These are phyloP conservation scores for Aspergillus caelatus DNA, from an alignment of 2,329 filamentous ascomycete species.

Conservation along the genomic window DNA sequence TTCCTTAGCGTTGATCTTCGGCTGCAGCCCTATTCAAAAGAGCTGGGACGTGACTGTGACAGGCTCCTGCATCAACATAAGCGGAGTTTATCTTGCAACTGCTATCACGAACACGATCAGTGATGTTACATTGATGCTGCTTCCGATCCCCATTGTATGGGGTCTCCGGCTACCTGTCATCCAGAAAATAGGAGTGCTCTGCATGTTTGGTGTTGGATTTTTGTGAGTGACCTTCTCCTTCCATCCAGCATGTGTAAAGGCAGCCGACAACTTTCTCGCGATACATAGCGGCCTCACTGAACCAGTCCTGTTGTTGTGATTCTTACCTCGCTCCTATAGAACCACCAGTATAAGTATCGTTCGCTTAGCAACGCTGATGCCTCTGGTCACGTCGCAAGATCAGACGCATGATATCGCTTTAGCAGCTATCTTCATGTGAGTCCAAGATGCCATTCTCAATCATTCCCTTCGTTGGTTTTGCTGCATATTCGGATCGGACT, in stretches of 20 bases:
- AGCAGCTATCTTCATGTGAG: conserved; percentile 18
- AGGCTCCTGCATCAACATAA: conserved; percentile 22
- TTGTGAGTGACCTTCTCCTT: conserved; percentile 11
- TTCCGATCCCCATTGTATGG: conserved; percentile 22
- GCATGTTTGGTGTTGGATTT: conserved; percentile 23
- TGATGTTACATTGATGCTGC: conserved; percentile 26
- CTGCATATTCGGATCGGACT: background rate
- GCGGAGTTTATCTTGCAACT: conserved; percentile 23
- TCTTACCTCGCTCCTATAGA: conserved; percentile 8
- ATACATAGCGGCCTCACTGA: no score
- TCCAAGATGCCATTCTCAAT: no score
- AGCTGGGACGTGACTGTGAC: conserved; percentile 20
- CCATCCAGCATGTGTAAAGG: background rate
- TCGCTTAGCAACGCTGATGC: conserved; percentile 26
- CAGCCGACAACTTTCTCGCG: no score
- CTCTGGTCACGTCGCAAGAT: conserved; percentile 22
- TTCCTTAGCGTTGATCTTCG: conserved; percentile 21
- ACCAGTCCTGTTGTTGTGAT: background rate
- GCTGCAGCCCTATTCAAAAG: conserved; percentile 24
- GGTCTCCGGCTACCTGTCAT: conserved; percentile 15
- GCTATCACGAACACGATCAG: conserved; percentile 26
- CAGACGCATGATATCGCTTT: conserved; percentile 21
- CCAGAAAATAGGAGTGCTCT: conserved; percentile 22
- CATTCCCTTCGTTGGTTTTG: no score
- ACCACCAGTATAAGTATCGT: conserved; percentile 27